Percentiles rank a stretch among this genome's conserved stretches.
phyloP scores from a whole-genome alignment of 1,139 yeast genomes.

The Yamadazyma buinensis region DNA sequence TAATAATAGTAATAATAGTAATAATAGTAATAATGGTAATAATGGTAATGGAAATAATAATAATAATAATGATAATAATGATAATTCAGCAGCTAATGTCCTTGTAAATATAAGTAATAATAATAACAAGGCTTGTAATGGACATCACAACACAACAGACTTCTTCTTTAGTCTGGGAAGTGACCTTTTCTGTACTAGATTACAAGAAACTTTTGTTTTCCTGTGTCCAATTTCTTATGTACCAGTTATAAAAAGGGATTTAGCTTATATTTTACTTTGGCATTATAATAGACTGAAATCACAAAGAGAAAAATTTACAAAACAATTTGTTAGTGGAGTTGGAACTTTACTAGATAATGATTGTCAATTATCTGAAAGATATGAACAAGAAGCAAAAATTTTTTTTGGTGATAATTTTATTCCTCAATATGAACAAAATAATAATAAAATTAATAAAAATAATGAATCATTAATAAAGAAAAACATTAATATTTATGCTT shows the following conservation, averaged over 20 bases:
- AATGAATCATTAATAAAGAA: constrained; percentile 5
- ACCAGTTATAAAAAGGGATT: constrained; percentile 11
- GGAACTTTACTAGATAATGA: constrained; percentile 9
- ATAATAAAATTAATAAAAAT: not conserved
- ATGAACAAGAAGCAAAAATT: constrained; percentile 7
- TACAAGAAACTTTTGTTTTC: constrained; percentile 9
- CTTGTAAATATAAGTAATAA: too few species aligned
- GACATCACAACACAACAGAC: constrained; percentile 7
- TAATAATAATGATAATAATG: not conserved
- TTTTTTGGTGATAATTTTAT: constrained; percentile 12
- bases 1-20: not conserved
- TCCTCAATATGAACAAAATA: constrained; percentile 9
- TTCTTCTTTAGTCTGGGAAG: constrained; percentile 8
- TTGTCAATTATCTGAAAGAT: constrained; percentile 1
- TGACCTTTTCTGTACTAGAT: constrained; percentile 7
- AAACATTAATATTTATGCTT: constrained; percentile 7
- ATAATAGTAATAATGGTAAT: not conserved
- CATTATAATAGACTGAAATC: constrained; percentile 8
- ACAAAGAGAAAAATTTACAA: constrained; percentile 6
- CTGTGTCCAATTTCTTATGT: constrained; percentile 13
- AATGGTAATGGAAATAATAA: not conserved
- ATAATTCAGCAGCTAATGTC: too few species aligned
- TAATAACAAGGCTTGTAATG: constrained; percentile 1
- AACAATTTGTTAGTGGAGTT: constrained; percentile 8
- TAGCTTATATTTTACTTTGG: constrained; percentile 12